These are phyloP conservation scores for Gyrodon lividus DNA, from an alignment of 768 basidiomycete species.

Conservation along the genomic window DNA sequence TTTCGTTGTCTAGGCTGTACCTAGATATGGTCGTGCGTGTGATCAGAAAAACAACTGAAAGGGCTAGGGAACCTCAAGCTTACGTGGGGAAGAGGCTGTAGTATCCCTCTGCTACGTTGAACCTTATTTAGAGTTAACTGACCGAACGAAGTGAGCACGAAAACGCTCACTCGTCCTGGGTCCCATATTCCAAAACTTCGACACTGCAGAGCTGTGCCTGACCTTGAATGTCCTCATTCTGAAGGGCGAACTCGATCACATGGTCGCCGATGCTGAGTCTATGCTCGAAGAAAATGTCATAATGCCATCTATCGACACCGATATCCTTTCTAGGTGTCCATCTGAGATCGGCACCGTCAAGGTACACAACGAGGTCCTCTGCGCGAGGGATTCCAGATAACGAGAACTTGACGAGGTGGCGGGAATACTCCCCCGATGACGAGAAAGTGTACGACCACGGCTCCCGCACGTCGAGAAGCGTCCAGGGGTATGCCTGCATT, in stretches of 20 bases:
- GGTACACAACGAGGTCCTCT: conserved; percentile 51
- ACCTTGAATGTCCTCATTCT: conserved; percentile 46
- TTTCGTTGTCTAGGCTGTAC: conserved; percentile 55
- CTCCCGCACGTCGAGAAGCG: conserved; percentile 56
- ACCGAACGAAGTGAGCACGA: neutral
- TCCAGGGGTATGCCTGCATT: conserved; percentile 75
- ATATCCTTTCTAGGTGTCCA: conserved; percentile 55
- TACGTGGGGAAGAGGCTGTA: conserved; percentile 77
- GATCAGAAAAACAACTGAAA: neutral
- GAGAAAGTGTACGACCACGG: conserved; percentile 61
- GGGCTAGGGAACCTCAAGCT: conserved; percentile 18
- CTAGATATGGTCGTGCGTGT: conserved; percentile 31
- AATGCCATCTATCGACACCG: conserved; percentile 75
- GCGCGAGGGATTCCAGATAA: conserved; percentile 63
- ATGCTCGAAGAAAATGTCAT: conserved; percentile 50
- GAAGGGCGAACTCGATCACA: conserved; percentile 55
- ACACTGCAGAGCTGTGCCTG: conserved; percentile 74
- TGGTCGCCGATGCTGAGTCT: conserved; percentile 52
- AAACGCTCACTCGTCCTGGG: conserved; percentile 51
- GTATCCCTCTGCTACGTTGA: conserved; percentile 53
- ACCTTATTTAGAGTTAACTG: conserved; percentile 40
- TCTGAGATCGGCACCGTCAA: conserved; percentile 59
- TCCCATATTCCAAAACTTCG: conserved; percentile 73
- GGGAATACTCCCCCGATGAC: conserved; percentile 62
- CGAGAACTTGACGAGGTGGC: conserved; percentile 67